These are phyloP conservation scores for Boletus rubescentipes DNA, from an alignment of 768 basidiomycete species.

Conservation along the genomic window DNA sequence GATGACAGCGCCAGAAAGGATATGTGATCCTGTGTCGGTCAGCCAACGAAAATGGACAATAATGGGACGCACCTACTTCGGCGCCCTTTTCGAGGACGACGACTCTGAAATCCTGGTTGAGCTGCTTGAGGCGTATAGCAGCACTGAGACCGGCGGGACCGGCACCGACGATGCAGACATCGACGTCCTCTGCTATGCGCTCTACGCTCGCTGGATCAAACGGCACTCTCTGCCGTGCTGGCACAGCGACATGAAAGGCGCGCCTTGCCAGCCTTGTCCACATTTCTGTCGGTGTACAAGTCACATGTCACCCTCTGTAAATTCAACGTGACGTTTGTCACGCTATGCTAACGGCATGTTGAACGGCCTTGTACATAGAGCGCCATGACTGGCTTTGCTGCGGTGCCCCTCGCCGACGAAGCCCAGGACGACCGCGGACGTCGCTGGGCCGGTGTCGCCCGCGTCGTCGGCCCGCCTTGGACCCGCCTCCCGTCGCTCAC, in stretches of 20 bases:
- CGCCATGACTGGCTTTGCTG: slow-evolving; percentile 52
- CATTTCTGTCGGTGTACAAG: neutral
- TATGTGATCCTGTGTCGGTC: slow-evolving; percentile 73
- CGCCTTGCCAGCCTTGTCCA: slow-evolving; percentile 10
- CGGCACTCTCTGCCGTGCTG: slow-evolving; percentile 28
- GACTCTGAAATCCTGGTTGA: slow-evolving; percentile 83
- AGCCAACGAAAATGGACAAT: neutral
- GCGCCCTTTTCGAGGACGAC: slow-evolving; percentile 94
- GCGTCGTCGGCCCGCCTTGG: slow-evolving; percentile 68
- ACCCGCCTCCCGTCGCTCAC: slow-evolving; percentile 68
- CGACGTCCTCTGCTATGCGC: slow-evolving; percentile 86
- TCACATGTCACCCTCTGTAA: too few species aligned
- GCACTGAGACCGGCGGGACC: slow-evolving; percentile 95
- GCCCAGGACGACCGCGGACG: slow-evolving; percentile 36
- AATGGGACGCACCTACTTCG: slow-evolving; percentile 72
- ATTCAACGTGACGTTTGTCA: too few species aligned
- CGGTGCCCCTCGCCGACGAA: slow-evolving; percentile 46
- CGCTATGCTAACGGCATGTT: too few species aligned
- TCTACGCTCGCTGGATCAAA: slow-evolving; percentile 67
- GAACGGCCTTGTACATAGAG: too few species aligned
- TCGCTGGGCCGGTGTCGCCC: slow-evolving; percentile 53
- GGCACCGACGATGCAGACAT: slow-evolving; percentile 95
- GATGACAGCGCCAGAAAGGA: slow-evolving; percentile 93
- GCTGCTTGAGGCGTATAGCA: slow-evolving; percentile 94
- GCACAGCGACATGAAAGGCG: slow-evolving; percentile 15